Evolutionary conservation across 2,329 filamentous ascomycete species (phyloP).

Genomic region (Trichoderma pleuroti): DNA sequence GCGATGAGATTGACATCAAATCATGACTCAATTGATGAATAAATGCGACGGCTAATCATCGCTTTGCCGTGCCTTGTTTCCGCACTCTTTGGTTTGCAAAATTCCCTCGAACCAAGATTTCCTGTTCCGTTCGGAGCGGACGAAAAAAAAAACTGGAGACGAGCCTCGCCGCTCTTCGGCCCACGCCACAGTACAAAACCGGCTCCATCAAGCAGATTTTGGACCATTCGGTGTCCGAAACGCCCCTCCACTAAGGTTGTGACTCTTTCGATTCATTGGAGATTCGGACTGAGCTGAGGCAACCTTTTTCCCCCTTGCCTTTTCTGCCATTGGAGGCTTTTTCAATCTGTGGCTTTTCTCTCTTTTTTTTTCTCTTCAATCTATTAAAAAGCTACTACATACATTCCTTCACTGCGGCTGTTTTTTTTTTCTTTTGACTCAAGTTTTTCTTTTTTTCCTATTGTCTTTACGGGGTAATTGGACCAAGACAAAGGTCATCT

Average conservation of each 20-base stretch:
- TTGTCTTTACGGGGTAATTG: not conserved
- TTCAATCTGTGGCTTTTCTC: not conserved
- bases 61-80: not conserved
- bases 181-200: not conserved
- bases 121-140: not conserved
- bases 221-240: not conserved
- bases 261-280: not conserved
- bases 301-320: not conserved
- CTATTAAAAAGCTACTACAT: not conserved
- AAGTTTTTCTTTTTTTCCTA: not conserved
- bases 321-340: not conserved
- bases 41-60: not conserved
- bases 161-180: not conserved
- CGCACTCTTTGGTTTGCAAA: not conserved
- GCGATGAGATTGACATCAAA: not conserved
- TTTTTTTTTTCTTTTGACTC: not conserved
- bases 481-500: not conserved
- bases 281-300: conserved; percentile 1
- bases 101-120: not conserved
- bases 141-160: not conserved
- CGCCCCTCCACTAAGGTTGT: not conserved
- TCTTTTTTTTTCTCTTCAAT: not conserved
- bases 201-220: not conserved
- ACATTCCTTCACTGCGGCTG: not conserved
- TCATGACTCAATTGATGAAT: not conserved